Evolutionary conservation across 768 basidiomycete genomes (phyloP), one percentile per base, ranked within the genome.

Genomic region (Pulveroboletus sp.): DNA sequence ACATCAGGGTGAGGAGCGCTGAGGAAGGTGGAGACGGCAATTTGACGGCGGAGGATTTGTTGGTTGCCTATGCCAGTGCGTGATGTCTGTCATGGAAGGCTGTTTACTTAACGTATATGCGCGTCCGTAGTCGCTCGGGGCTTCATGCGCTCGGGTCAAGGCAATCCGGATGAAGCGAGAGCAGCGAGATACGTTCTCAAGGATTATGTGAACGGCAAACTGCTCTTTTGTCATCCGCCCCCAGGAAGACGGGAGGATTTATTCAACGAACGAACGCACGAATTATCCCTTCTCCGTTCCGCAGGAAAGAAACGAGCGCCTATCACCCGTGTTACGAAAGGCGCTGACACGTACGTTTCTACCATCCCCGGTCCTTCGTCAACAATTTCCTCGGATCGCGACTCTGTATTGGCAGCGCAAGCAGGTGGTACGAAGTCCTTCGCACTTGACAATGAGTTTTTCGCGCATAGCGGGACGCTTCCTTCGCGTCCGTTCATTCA

Each of bases 121-220:
- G 20, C n/a, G 32, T 23, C 32, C 53, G 19, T 54, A 99, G 96
- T 98, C 60, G 95, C 83, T 24, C 77, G 95, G 58, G 96, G 96
- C 29, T 96, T 88, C 68, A 89, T 85, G 62, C 83, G 95, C 32
- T 83, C 93, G 1, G 92, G 95, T 1, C 92, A 94, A 72, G 96
- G 96, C 36, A 96, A 94, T 69, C 94, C 95, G 10, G 96, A 99
- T 63, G 93, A 97, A 63, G 92, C 96, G 26, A 85, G 93, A 44
- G 82, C 96, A 0, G 91, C 95, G 14, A 83, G 96, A 50, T 86
- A 87, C 63, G 76, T 99, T 48, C 77, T 99, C 42, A 99, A 99
- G 68, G 96, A 99, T 71, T 99, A 94, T 62, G 93, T 98, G 52
- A 93, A 88, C 58, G 96, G 89, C 22, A 93, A 91, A 60, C 76